Conservation (phyloP, 2,329 filamentous ascomycete genomes). For the Epichloe aotearoae region DNA sequence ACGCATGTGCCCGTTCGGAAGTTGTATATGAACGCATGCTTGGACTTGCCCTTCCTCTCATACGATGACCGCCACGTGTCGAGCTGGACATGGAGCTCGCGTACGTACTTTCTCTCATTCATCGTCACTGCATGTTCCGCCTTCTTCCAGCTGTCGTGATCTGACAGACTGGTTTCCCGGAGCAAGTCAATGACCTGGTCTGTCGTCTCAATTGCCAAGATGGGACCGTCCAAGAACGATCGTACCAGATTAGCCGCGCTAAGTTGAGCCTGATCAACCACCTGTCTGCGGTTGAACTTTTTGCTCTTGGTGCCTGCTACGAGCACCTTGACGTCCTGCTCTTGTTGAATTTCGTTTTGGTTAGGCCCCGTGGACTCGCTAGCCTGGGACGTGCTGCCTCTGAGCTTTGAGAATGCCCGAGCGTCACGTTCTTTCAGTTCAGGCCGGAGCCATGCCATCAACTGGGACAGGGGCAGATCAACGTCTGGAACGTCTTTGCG, state of each 20-base stretch:
- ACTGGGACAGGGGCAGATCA: conserved; percentile 59
- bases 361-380: conserved; percentile 13
- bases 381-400: conserved; percentile 16
- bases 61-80: conserved; percentile 46
- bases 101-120: conserved; percentile 67
- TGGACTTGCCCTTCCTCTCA: conserved; percentile 38
- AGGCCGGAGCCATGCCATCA: conserved; percentile 66
- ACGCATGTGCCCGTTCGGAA: conserved; percentile 74
- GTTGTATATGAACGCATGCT: conserved; percentile 82
- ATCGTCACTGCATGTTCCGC: conserved; percentile 67
- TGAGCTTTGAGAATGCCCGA: conserved; percentile 36
- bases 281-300: conserved; percentile 77
- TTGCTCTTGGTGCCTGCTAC: conserved; percentile 73
- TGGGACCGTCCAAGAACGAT: conserved; percentile 61
- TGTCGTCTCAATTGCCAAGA: conserved; percentile 77
- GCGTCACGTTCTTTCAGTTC: conserved; percentile 72
- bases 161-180: conserved; percentile 58
- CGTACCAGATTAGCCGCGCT: conserved; percentile 50
- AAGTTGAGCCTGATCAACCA: conserved; percentile 65
- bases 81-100: conserved; percentile 70
- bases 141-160: conserved; percentile 71
- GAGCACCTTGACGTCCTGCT: conserved; percentile 73
- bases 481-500: conserved; percentile 62
- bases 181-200: conserved; percentile 72
- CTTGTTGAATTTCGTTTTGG: conserved; percentile 24